Evolutionary conservation across 1,284 basidiomycete species (phyloP).

Genomic region (Trametes pubescens): DNA sequence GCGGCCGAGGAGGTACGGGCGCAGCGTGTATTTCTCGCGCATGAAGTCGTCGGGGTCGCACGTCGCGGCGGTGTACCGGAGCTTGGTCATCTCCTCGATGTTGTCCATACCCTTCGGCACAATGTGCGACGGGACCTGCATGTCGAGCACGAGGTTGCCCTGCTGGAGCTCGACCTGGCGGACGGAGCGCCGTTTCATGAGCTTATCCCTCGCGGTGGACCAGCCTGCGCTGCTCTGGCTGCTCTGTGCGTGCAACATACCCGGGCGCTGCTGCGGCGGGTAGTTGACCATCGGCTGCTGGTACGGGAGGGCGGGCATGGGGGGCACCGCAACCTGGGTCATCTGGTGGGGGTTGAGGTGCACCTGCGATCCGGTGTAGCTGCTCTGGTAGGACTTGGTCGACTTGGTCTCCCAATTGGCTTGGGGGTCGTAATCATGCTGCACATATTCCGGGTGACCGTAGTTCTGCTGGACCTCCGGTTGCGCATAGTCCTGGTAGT

Average conservation of each 20-base stretch:
- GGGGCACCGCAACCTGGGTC: conserved; percentile 59
- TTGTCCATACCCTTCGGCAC: conserved; percentile 70
- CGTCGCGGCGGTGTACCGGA: conserved; percentile 93
- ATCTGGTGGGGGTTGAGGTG: conserved; percentile 73
- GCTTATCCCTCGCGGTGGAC: conserved; percentile 73
- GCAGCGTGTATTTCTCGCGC: conserved; percentile 78
- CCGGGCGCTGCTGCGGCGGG: conserved; percentile 63
- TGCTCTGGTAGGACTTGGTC: conserved; percentile 69
- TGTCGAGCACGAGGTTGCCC: conserved; percentile 86
- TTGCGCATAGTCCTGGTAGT: conserved; percentile 29
- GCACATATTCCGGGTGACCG: conserved; percentile 19
- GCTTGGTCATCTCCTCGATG: conserved; percentile 82
- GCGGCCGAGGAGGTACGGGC: conserved; percentile 86
- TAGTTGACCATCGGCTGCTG: conserved; percentile 58
- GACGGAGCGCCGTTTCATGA: conserved; percentile 81
- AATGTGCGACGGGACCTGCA: conserved; percentile 81
- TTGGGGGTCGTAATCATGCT: conserved; percentile 48
- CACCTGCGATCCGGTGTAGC: conserved; percentile 70
- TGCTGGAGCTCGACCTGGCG: conserved; percentile 84
- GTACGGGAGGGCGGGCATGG: conserved; percentile 61
- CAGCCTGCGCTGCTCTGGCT: conserved; percentile 64
- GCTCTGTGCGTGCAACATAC: conserved; percentile 54
- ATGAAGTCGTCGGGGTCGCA: conserved; percentile 94
- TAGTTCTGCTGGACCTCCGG: conserved; percentile 10
- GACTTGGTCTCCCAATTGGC: conserved; percentile 70